These are phyloP conservation scores for Diplotaxis tenuifolia DNA, from an alignment of 345 rosid genomes.

Conservation along the genomic window DNA sequence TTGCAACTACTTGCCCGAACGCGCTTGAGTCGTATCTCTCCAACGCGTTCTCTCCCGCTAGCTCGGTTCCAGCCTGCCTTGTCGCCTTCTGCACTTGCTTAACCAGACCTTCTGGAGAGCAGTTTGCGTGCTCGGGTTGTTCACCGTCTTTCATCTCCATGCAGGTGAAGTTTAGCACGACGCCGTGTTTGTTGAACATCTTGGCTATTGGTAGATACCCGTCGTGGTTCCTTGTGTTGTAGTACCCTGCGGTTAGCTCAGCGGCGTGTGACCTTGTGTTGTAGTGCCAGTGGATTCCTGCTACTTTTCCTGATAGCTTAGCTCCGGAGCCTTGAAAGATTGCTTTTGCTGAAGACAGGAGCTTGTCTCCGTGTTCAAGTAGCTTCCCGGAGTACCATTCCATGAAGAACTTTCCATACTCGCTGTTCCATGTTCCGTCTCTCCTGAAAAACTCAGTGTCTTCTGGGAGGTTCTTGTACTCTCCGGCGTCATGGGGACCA, in stretches of 20 bases:
- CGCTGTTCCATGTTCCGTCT: conserved; percentile 90
- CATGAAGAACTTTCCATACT: conserved; percentile 84
- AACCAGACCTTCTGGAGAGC: conserved; percentile 92
- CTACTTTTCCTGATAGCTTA: conserved; percentile 79
- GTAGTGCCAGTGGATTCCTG: conserved; percentile 97
- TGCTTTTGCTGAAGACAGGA: conserved; percentile 69
- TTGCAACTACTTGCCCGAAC: conserved; percentile 67
- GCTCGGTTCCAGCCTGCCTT: conserved; percentile 52
- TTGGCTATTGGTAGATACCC: conserved; percentile 80
- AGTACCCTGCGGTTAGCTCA: conserved; percentile 89
- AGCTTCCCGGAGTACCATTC: conserved; percentile 88
- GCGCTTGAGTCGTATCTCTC: conserved; percentile 81
- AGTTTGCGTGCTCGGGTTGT: conserved; percentile 67
- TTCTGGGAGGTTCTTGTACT: conserved; percentile 82
- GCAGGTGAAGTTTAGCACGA: conserved; percentile 88
- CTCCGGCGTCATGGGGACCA: conserved; percentile 89
- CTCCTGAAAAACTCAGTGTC: conserved; percentile 74
- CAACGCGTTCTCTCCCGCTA: conserved; percentile 92
- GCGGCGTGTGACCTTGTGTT: conserved; percentile 93
- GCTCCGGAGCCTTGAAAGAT: conserved; percentile 66
- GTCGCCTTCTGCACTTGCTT: conserved; percentile 80
- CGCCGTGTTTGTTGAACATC: conserved; percentile 66
- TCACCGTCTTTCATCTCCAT: conserved; percentile 91
- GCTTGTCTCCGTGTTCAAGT: conserved; percentile 70
- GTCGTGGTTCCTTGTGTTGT: conserved; percentile 70